A percentile compares a stretch with the other conserved stretches of the same genome.
phyloP scores from a whole-genome alignment of 805 yeast species.

The Saturnispora besseyi region DNA sequence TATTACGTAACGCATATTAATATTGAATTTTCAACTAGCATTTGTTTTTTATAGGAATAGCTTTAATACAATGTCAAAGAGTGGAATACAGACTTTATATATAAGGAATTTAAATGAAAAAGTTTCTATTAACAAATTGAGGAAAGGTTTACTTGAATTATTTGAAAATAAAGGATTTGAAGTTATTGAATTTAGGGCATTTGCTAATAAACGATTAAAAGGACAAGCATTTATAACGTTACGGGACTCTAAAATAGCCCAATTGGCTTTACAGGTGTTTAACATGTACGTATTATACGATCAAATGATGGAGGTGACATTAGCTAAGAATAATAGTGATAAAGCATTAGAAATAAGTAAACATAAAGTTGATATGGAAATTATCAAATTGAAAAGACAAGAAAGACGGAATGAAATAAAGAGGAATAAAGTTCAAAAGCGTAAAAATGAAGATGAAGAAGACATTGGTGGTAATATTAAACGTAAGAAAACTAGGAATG shows the following conservation, averaged over 20 bases:
- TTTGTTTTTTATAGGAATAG: background rate
- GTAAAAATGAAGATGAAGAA: conserved; percentile 17
- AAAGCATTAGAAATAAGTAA: conserved; percentile 11
- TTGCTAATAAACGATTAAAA: conserved; percentile 52
- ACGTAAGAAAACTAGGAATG: background rate
- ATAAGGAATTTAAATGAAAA: conserved; percentile 67
- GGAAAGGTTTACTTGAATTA: conserved; percentile 31
- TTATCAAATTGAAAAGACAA: conserved; percentile 14
- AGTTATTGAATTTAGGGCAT: conserved; percentile 41
- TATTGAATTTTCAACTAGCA: background rate
- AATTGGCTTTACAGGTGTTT: conserved; percentile 35
- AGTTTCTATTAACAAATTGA: conserved; percentile 44
- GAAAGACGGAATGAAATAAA: conserved; percentile 14
- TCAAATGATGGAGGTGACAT: conserved; percentile 38
- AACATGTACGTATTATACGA: conserved; percentile 37
- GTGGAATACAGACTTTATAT: conserved; percentile 28
- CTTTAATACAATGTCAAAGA: background rate
- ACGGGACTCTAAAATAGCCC: conserved; percentile 33
- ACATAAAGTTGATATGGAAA: conserved; percentile 18
- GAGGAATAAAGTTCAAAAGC: conserved; percentile 5
- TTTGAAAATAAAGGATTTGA: conserved; percentile 43
- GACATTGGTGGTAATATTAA: conserved; percentile 4
- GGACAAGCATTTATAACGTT: conserved; percentile 81
- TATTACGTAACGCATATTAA: background rate
- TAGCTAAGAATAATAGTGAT: conserved; percentile 41